Evolutionary conservation across 2,329 filamentous ascomycete species (phyloP), one percentile per base, ranked within the genome.

Genomic region (Atkinsonella hypoxylon): DNA sequence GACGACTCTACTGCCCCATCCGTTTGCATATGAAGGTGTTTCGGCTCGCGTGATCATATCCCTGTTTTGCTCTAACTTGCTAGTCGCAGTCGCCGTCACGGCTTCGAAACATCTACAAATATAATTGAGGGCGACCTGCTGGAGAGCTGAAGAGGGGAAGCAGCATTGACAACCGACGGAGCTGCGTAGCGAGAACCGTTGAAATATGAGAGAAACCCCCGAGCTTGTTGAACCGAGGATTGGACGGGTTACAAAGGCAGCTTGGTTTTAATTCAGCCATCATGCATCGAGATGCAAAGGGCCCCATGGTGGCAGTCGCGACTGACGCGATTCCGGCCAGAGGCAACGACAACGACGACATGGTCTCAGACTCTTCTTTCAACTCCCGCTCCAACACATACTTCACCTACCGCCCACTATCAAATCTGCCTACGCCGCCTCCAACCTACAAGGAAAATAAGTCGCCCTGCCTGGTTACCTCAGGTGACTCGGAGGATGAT

Each of bases 381-480:
- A 11, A 20, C 45, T 15, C 38, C n/a, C 26, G 11, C 36, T 41
- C 75, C 51, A 70, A 74, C 53, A 71, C 72, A 55, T 79, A 78
- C 64, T 81, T 82, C 59, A 82, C 80, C 56, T 85, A 85, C 65
- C 76, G 79, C 45, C 82, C 82, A 10, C 71, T 85, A 48, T 85
- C 81, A 31, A 83, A 81, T 63, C 73, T 85, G 20, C 82, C 82
- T 20, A 85, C 82, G 48, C 82, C 82, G 55, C 82, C 82, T 43
- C 75, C 74, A 11, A 82, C 78, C 43, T 74, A 73, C 49, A 64
- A 59, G 48, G 64, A 61, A 55, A 71, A 71, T 11, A 72, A 70
- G 34, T 68, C 68, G 30, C 61, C 63, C 40, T 70, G 44, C 62
- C 63, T 50, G 10, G 30, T n/a, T 18, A 20, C 43, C 39, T 63